Evolutionary conservation across 225 moss, liverwort and hornwort species (phyloP).

Genomic region (Takakia lepidozioides): DNA sequence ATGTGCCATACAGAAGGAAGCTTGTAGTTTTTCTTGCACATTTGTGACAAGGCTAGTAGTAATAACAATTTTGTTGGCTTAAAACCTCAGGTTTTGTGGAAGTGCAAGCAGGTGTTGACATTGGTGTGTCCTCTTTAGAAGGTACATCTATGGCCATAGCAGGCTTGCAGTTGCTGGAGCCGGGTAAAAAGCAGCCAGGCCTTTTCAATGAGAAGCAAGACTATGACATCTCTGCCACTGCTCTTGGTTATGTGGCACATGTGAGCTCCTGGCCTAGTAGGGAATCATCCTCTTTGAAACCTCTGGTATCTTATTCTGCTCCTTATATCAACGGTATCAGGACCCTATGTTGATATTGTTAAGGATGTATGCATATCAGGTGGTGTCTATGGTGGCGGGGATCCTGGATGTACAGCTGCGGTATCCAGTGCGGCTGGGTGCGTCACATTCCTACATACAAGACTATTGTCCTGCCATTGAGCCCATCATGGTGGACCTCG

Average conservation of each 20-base stretch:
- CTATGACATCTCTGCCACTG: conserved; percentile 73
- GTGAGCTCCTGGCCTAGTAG: conserved; percentile 36
- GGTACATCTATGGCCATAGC: conserved; percentile 67
- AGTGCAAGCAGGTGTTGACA: conserved; percentile 39
- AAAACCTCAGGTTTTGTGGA: conserved; percentile 1
- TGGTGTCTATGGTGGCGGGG: conserved; percentile 68
- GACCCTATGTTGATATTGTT: not conserved
- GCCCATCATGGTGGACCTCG: conserved; percentile 50
- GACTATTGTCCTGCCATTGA: conserved; percentile 86
- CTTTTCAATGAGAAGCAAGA: conserved; percentile 65
- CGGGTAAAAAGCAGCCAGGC: conserved; percentile 57
- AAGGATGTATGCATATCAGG: conserved; percentile 34
- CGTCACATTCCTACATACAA: conserved; percentile 86
- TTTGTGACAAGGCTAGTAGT: not conserved
- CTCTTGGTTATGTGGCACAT: conserved; percentile 94
- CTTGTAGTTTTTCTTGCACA: too few species aligned
- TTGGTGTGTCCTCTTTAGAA: conserved; percentile 25
- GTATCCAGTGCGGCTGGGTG: conserved; percentile 84
- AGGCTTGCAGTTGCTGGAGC: conserved; percentile 70
- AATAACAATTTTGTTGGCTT: not conserved
- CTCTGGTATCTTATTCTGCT: not conserved
- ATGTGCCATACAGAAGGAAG: too few species aligned
- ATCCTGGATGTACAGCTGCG: conserved; percentile 88
- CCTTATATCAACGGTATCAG: too few species aligned
- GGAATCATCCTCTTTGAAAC: not conserved